phyloP scores from a whole-genome alignment of 768 basidiomycete species.

The Rhodosporidiobolus odoratus region DNA sequence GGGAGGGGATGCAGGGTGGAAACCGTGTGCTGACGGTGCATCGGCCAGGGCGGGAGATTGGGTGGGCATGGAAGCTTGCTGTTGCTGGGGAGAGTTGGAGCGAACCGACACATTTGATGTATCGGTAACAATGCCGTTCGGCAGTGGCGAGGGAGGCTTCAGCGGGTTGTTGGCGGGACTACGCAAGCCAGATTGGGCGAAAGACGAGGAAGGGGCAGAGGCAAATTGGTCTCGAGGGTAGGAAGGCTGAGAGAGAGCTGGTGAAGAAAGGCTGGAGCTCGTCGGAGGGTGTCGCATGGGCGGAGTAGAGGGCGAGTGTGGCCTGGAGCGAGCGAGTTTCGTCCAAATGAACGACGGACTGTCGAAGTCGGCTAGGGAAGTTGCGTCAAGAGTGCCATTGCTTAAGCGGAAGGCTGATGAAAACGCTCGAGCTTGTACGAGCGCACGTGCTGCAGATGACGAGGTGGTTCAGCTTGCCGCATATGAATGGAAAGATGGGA shows the following conservation, averaged over 20 bases:
- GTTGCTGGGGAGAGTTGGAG: neutral
- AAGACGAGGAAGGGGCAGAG: neutral
- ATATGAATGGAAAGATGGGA: neutral
- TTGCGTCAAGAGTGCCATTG: neutral
- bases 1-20: neutral
- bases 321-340: neutral
- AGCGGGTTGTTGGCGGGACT: neutral
- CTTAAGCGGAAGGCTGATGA: neutral
- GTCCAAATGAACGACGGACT: too few species aligned
- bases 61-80: neutral
- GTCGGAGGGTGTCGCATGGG: neutral
- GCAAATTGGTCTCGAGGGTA: neutral
- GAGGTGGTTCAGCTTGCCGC: neutral
- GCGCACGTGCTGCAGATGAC: constrained; percentile 1
- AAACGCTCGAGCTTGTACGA: constrained; percentile 20
- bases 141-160: neutral
- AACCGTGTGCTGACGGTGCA: neutral
- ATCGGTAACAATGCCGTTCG: neutral
- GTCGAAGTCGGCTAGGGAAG: constrained; percentile 1
- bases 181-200: too few species aligned
- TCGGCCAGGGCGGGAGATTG: too few species aligned
- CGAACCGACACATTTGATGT: neutral
- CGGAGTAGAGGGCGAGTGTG: neutral
- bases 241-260: neutral
- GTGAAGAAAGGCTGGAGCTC: neutral